These are phyloP conservation scores for Orbilia ellipsospora DNA, from an alignment of 2,329 filamentous ascomycete species.

Conservation along the genomic window DNA sequence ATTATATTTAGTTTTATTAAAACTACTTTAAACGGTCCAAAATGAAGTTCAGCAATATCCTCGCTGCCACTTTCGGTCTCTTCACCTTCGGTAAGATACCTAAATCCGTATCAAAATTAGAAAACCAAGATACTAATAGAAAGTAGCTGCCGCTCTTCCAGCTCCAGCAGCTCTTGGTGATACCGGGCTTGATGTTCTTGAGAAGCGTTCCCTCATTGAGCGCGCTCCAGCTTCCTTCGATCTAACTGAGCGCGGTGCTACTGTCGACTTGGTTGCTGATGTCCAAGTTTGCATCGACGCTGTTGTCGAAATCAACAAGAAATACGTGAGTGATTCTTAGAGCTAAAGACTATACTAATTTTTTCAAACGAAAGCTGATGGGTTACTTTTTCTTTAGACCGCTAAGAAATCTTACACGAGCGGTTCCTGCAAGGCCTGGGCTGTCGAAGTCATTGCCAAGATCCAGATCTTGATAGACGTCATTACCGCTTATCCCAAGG, in stretches of 20 bases:
- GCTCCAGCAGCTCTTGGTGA: no score
- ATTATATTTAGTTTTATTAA: no score
- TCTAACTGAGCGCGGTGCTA: not conserved
- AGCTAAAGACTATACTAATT: not conserved
- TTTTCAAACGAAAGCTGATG: no score
- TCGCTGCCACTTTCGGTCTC: conserved; percentile 19
- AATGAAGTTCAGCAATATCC: conserved; percentile 34
- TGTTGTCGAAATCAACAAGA: conserved; percentile 7
- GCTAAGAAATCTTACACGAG: conserved; percentile 1
- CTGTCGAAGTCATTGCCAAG: conserved; percentile 9
- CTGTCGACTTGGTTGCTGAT: conserved; percentile 13
- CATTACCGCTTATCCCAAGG: conserved; percentile 3
- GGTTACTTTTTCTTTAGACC: not conserved
- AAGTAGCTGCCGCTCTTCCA: no score
- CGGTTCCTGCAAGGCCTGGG: not conserved
- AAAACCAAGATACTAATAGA: no score
- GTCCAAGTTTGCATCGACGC: conserved; percentile 27
- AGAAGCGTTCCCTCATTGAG: no score
- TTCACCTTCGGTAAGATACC: conserved; percentile 17
- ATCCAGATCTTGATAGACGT: conserved; percentile 18
- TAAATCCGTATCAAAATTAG: no score
- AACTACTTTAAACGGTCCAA: not conserved
- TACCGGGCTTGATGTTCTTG: no score
- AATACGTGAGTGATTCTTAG: conserved; percentile 21
- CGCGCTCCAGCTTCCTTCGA: no score